phyloP scores from a whole-genome alignment of 331 rosid species.

The Quercus phellos region DNA sequence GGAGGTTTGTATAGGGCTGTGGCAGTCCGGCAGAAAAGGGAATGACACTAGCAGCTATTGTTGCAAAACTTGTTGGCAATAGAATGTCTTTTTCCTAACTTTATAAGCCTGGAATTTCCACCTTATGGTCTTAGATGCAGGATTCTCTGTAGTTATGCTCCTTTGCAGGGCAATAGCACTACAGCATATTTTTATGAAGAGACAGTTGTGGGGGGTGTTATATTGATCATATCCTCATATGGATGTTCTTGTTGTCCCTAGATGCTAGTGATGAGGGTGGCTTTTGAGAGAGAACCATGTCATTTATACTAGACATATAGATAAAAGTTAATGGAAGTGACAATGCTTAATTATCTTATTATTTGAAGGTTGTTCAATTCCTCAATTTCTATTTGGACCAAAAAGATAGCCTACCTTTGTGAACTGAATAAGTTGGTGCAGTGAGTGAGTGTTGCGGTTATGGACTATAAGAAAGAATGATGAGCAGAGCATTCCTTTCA shows the following conservation, averaged over 20 bases:
- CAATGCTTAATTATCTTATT: no score
- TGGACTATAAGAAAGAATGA: no score
- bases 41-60: constrained; percentile 24
- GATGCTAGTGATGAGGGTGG: background rate
- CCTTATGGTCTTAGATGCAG: constrained; percentile 25
- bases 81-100: constrained; percentile 18
- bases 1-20: constrained; percentile 74
- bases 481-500: no score
- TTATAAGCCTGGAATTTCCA: constrained; percentile 1
- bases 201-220: constrained; percentile 26
- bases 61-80: constrained; percentile 28
- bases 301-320: background rate
- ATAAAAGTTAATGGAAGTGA: no score
- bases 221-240: constrained; percentile 22
- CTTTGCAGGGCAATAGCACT: constrained; percentile 22
- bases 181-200: constrained; percentile 33
- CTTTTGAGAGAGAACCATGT: background rate
- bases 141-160: constrained; percentile 25
- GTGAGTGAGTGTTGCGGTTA: no score
- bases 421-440: no score
- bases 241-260: constrained; percentile 30
- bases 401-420: no score
- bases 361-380: no score
- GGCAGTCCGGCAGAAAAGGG: constrained; percentile 39
- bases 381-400: no score